Evolutionary conservation across 371 early-diverging fungal genomes (phyloP).

Genomic region (Mucor saturninus): DNA sequence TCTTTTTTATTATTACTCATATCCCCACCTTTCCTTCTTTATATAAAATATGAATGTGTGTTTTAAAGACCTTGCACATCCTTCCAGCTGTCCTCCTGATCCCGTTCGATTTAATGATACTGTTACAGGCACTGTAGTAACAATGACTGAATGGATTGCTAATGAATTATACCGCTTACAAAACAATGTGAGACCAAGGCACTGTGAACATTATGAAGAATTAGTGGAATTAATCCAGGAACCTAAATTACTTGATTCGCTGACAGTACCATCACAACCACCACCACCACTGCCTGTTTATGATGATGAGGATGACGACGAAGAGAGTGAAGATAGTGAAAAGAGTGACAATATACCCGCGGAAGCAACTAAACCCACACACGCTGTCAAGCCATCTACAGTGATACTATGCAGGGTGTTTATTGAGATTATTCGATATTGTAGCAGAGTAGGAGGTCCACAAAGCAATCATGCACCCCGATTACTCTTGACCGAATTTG

Average conservation of each 20-base stretch:
- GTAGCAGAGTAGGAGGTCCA: conserved; percentile 1
- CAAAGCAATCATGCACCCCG: conserved; percentile 5
- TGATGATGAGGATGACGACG: conserved; percentile 4
- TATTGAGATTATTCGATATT: conserved; percentile 15
- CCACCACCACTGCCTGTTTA: not conserved
- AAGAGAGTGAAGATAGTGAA: not conserved
- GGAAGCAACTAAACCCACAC: not conserved
- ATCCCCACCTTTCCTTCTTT: not conserved
- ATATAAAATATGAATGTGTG: not conserved
- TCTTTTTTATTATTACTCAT: not conserved
- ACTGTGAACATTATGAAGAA: conserved; percentile 36
- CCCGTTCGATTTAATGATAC: conserved; percentile 13
- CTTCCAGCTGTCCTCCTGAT: not conserved
- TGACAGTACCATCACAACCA: conserved; percentile 5
- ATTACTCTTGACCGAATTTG: conserved; percentile 25
- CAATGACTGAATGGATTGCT: conserved; percentile 40
- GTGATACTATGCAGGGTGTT: conserved; percentile 19
- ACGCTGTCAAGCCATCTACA: not conserved
- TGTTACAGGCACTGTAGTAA: conserved; percentile 18
- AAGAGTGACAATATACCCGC: conserved; percentile 8
- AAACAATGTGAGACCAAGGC: conserved; percentile 36
- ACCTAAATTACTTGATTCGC: conserved; percentile 18
- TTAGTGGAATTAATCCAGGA: conserved; percentile 39
- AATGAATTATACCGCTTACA: conserved; percentile 37
- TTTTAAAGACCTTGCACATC: not conserved